Base-by-base conservation (phyloP, 495 filamentous ascomycete genomes). In the Hypomontagnella submonticulosa region DNA sequence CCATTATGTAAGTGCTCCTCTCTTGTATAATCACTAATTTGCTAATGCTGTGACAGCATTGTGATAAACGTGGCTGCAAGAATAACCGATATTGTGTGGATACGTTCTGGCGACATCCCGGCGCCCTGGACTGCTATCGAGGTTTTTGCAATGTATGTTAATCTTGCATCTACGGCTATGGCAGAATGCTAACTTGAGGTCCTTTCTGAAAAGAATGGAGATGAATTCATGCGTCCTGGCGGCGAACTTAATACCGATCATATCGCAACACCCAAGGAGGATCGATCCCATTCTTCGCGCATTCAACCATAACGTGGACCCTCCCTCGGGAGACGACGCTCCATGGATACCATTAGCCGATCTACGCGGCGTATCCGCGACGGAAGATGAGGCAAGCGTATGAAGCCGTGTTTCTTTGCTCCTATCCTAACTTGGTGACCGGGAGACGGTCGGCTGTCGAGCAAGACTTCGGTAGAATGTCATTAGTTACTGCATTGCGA, bases 191-290 rank as follows among this genome's bases (percentile, higher is more conserved):
- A 50, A 50, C 47, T 1, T 18, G 5, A 32, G 10, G 6, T 6
- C 9, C 33, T 16, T 36, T 13, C 10, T 8, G 12, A 19, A 36
- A 23, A 50, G 47, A 8, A 1, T 36, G 9, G 47, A 50, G 47
- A n/a, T 12, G 13, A 50, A 36, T 5, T 5, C 33, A n/a, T 23
- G 47, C 3, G 34, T 50, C 20, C 1, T 36, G 1, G 9, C 47
- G 12, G 47, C 47, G n/a, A 50, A 37, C 10, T 11, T 50, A 50
- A 6, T 50, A 1, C 47, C 47, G 0, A 36, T 50, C 13, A 15
- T 15, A 13, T 4, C 6, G 15, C 8, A 36, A 11, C 30, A 13
- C 27, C 15, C 32, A 12, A 33, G 7, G 5, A 0, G 13, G 10
- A 1, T 10, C 11, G 19, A 27, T 5, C 27, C 46, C 32, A 13